Conservation (phyloP, 2,329 filamentous ascomycete species). For the Geosmithia flava region DNA sequence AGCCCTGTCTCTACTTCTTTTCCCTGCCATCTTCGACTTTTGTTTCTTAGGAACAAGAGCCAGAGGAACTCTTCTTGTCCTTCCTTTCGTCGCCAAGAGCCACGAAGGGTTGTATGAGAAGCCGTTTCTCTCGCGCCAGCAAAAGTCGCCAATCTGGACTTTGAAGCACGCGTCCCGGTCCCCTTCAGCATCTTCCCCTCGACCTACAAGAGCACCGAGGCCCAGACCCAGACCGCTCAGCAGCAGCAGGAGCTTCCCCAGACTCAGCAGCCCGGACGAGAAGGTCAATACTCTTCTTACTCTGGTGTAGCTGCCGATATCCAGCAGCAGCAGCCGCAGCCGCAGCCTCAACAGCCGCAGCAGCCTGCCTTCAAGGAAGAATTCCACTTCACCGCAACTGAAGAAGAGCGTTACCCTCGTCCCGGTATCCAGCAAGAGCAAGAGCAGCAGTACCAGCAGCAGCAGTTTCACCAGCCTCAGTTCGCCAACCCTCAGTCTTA, state of each 20-base stretch:
- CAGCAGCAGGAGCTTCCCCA: conserved; percentile 80
- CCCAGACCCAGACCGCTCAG: conserved; percentile 33
- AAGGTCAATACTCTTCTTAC: conserved; percentile 76
- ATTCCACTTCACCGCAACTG: conserved; percentile 59
- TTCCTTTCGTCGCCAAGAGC: conserved; percentile 50
- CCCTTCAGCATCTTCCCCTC: conserved; percentile 99
- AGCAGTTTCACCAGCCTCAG: not conserved
- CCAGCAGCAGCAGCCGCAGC: conserved; percentile 51
- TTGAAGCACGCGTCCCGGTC: conserved; percentile 98
- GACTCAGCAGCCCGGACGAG: conserved; percentile 83
- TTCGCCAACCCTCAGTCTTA: not conserved
- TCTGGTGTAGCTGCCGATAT: conserved; percentile 28
- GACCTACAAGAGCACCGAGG: conserved; percentile 62
- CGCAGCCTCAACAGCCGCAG: conserved; percentile 35
- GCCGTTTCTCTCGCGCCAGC: conserved; percentile 44
- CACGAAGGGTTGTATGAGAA: conserved; percentile 53
- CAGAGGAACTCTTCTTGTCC: conserved; percentile 53
- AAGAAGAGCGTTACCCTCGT: conserved; percentile 66
- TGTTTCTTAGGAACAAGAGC: conserved; percentile 48
- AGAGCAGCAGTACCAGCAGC: conserved; percentile 8
- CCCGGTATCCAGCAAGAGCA: conserved; percentile 49
- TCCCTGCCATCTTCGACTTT: conserved; percentile 30
- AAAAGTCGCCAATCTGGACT: conserved; percentile 98
- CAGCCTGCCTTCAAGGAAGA: conserved; percentile 47
- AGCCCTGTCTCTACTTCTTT: conserved; percentile 16